A percentile compares a stretch with the other conserved stretches of the same genome.
phyloP scores from a whole-genome alignment of 129 eudicot genomes.

The Helianthus annuus region DNA sequence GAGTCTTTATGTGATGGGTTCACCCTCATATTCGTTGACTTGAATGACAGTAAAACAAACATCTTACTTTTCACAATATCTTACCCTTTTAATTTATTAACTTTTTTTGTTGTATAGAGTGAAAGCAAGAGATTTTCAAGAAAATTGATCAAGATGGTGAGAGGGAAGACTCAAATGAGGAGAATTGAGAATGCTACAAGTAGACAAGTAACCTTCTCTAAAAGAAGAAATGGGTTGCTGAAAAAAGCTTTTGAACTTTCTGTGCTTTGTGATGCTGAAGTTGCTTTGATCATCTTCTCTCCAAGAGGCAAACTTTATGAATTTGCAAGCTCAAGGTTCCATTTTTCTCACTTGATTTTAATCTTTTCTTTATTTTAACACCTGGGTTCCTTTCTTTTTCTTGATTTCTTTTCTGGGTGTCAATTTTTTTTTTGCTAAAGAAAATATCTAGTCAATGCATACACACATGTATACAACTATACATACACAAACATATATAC shows the following conservation, averaged over 20 bases:
- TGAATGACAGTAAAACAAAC: neutral
- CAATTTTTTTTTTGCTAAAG: neutral
- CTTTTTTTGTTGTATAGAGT: slow-evolving; percentile 1
- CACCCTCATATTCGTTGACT: neutral
- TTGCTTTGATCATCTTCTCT: slow-evolving; percentile 84
- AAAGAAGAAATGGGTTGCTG: slow-evolving; percentile 76
- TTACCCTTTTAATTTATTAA: neutral
- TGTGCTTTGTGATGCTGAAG: slow-evolving; percentile 90
- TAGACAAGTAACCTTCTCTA: slow-evolving; percentile 84
- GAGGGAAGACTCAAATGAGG: slow-evolving; percentile 89
- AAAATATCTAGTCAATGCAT: slow-evolving; percentile 3
- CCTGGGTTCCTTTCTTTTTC: slow-evolving; percentile 12
- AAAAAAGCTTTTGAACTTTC: slow-evolving; percentile 86
- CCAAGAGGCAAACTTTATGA: slow-evolving; percentile 91
- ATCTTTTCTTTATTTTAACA: slow-evolving; percentile 13
- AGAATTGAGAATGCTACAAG: slow-evolving; percentile 92
- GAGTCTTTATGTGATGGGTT: slow-evolving; percentile 1
- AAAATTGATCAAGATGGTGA: slow-evolving; percentile 51
- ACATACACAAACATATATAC: neutral
- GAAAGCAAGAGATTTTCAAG: neutral
- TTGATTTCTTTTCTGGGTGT: slow-evolving; percentile 2
- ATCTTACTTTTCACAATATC: neutral
- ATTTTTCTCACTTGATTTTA: slow-evolving; percentile 22
- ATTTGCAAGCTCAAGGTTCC: slow-evolving; percentile 82
- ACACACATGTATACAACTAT: neutral